Conservation (phyloP, 2,329 filamentous ascomycete species). For the Xenosphaeropsis pyriputrescens region DNA sequence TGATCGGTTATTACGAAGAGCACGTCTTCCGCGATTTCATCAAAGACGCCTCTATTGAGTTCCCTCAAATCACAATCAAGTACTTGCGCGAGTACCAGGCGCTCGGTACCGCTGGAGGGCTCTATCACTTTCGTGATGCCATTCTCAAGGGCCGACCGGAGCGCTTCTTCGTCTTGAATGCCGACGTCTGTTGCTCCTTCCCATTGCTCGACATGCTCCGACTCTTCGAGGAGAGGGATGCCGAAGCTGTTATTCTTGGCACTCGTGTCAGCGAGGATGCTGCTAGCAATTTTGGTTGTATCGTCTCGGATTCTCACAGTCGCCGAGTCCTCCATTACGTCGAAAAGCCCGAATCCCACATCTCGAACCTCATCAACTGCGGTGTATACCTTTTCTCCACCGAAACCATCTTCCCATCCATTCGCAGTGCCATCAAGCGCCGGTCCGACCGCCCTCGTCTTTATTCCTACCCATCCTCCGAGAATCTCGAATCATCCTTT, state of each 20-base stretch:
- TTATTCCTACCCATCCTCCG: conserved; percentile 88
- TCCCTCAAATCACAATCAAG: conserved; percentile 78
- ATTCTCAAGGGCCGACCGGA: conserved; percentile 94
- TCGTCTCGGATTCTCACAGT: conserved; percentile 85
- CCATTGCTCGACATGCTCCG: conserved; percentile 90
- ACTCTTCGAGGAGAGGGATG: conserved; percentile 87
- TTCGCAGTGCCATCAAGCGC: conserved; percentile 88
- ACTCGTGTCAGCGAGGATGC: conserved; percentile 84
- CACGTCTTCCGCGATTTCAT: conserved; percentile 95
- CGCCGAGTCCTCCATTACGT: conserved; percentile 97
- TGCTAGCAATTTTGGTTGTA: conserved; percentile 93
- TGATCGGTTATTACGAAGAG: conserved; percentile 99
- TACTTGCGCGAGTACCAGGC: conserved; percentile 97
- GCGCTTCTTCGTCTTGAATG: conserved; percentile 93
- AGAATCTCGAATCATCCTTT: conserved; percentile 67
- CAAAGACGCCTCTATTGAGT: conserved; percentile 73
- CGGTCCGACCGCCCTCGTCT: conserved; percentile 83
- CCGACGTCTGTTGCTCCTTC: conserved; percentile 98
- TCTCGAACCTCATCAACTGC: conserved; percentile 98
- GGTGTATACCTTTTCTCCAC: conserved; percentile 96
- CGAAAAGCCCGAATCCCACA: conserved; percentile 95
- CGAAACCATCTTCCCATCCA: conserved; percentile 91
- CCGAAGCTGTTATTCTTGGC: conserved; percentile 90
- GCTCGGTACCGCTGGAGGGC: conserved; percentile 83
- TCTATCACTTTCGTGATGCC: conserved; percentile 98